These are phyloP conservation scores for Entomophthora muscae DNA, from an alignment of 371 early-diverging fungal species.

Conservation along the genomic window DNA sequence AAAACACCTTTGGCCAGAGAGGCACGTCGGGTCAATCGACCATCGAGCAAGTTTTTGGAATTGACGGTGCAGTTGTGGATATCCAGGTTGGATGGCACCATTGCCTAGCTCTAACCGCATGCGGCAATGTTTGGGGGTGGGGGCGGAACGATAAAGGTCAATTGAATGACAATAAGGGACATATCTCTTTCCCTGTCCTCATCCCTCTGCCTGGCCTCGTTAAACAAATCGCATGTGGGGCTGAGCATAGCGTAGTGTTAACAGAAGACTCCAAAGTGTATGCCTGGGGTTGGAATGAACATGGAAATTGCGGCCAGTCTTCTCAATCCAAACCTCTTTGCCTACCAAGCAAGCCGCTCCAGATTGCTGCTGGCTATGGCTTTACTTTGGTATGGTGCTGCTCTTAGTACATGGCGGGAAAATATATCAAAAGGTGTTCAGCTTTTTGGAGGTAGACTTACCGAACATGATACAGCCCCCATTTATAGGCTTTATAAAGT, in stretches of 20 bases:
- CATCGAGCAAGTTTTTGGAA: slow-evolving; percentile 36
- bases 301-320: slow-evolving; percentile 52
- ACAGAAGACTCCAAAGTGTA: slow-evolving; percentile 18
- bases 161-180: slow-evolving; percentile 17
- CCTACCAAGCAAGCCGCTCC: not conserved
- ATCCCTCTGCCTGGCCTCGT: slow-evolving; percentile 5
- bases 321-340: not conserved
- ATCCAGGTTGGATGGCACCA: slow-evolving; percentile 64
- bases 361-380: not conserved
- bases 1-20: slow-evolving; percentile 10
- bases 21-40: slow-evolving; percentile 20
- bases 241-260: slow-evolving; percentile 52
- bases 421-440: too few species aligned
- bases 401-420: too few species aligned
- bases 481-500: too few species aligned
- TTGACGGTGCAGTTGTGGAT: slow-evolving; percentile 19
- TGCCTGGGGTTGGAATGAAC: slow-evolving; percentile 91
- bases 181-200: slow-evolving; percentile 12
- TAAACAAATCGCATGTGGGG: slow-evolving; percentile 38
- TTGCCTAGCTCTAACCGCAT: slow-evolving; percentile 23
- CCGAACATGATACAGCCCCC: too few species aligned
- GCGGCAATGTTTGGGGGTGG: slow-evolving; percentile 24
- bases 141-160: slow-evolving; percentile 60
- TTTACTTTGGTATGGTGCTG: not conserved
- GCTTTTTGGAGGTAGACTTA: too few species aligned